Base-by-base conservation (phyloP, 805 yeast genomes). In the Tetrapisispora taiwanensis region DNA sequence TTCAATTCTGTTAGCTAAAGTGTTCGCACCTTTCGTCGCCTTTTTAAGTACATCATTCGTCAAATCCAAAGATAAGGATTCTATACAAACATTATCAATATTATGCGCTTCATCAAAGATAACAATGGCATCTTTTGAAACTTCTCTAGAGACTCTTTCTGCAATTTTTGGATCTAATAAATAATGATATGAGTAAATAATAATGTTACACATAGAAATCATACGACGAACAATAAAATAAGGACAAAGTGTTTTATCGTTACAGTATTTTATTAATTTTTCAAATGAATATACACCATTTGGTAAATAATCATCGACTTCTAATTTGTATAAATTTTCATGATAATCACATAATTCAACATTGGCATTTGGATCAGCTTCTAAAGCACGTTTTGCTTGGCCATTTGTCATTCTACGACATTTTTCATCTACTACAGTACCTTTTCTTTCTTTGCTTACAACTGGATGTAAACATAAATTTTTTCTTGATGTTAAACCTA, bases 61-160 rank as follows among this genome's bases (percentile, higher is more conserved):
- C 50, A 92, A 68, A 59, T 92, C 97, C 40, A 92, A 73, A 6
- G 96, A 86, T 35, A 92, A 65, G 0, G 97, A 85, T 63, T 92
- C 99, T 46, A 92, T 92, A 69, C 99, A 92, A 46, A 92, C 99
- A 71, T 92, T 92, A 72, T 92, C 98, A 45, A 92, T 92, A 66
- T 92, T 92, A 64, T 92, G 99, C 39, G 98, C 98, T 68, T 92
- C 99, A 67, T 92, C 99, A 60, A 92, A 92, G 33, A 92, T 94
- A 49, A 92, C 84, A 47, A 92, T 92, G 44, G 94, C 76, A 58
- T 92, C 97, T 52, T 88, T 86, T 17, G 95, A 84, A 41, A 92
- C 74, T 58, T 92, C 97, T 50, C 74, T 78, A 5, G 97, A 88
- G 18, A 92, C 99, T 48, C 98, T 72, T 51, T 88, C 96, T 2